These are phyloP conservation scores for Annulohypoxylon truncatum DNA, from an alignment of 2,329 filamentous ascomycete species.

Conservation along the genomic window DNA sequence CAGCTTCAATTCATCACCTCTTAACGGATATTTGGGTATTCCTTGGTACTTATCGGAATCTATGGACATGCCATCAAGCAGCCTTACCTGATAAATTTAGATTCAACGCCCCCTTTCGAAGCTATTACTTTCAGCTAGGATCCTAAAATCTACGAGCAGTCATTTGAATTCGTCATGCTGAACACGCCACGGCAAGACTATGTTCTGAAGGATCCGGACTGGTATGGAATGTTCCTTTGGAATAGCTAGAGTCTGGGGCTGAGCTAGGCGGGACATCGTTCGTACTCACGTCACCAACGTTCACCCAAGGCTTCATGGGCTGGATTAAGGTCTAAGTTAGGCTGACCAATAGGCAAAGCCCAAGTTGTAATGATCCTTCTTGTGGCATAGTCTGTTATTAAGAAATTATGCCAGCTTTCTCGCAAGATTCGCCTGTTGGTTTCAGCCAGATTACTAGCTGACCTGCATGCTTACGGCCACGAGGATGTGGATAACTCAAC, in stretches of 20 bases:
- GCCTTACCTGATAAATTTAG: constrained; percentile 1
- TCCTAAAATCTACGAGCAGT: not conserved
- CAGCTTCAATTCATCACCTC: not conserved
- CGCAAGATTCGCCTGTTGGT: not conserved
- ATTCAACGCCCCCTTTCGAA: not conserved
- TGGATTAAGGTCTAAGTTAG: not conserved
- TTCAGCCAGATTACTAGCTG: constrained; percentile 6
- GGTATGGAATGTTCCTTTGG: not conserved
- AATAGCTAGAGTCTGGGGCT: not conserved
- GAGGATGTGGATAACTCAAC: not conserved
- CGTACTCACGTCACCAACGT: not conserved
- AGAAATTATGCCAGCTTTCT: not conserved
- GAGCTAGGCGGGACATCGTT: not conserved
- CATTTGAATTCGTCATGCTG: not conserved
- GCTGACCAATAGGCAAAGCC: not conserved
- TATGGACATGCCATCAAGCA: not conserved
- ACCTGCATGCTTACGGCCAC: constrained; percentile 6
- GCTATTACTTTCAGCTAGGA: not conserved
- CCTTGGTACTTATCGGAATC: not conserved
- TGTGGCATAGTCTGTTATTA: not conserved
- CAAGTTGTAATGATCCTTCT: not conserved
- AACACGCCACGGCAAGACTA: not conserved
- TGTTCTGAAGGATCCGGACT: not conserved
- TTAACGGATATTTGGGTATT: not conserved
- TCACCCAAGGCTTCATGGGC: not conserved